Evolutionary conservation across 805 yeast species (phyloP), one percentile per base, ranked within the genome.

Genomic region (Myxozyma sirexii): DNA sequence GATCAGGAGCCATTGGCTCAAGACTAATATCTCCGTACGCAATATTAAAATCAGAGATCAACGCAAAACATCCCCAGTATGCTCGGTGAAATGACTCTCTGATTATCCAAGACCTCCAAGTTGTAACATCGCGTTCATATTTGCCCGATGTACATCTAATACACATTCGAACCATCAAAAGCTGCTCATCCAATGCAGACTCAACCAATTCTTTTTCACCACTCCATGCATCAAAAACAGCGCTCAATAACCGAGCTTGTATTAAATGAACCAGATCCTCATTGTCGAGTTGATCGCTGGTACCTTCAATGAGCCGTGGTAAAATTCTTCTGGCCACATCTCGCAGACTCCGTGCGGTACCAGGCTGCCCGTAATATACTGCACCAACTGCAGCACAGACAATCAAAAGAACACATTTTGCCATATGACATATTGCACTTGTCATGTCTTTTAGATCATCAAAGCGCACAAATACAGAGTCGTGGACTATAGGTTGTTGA

Each of bases 1-100:
- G n/a, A 49, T 57, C 24, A 55, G 68, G 33, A 45, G 47, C 42
- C 2, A 42, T 13, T 4, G 53, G 54, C 26, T 46, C 39, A n/a
- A 45, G 49, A 21, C 38, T 27, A 27, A 55, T 47, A 19, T 55
- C 54, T 21, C 54, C 54, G 23, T 46, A 55, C 23, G 47, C 35
- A 7, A 47, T 13, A 21, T 38, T 31, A 13, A 55, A 29, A 13
- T 44, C 45, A 2, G 59, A 55, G 15, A 55, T 47, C 19, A 46
- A 47, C 4, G 54, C 21, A 27, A 46, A 55, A 24, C 39, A 47
- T 2, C 59, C 59, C 59, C 59, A 47, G 29, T 48, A 55, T 2
- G 47, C 46, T 13, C 59, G 44, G 24, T 55, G 59, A 15, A 48
- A 55, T 1, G 52, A 43, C 39, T 55, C 59, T 13, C 47, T 41